A percentile compares a stretch with the other conserved stretches of the same genome.
These are phyloP conservation scores for Lolium multiflorum DNA, from an alignment of 176 grass and related monocot species.

Conservation along the genomic window DNA sequence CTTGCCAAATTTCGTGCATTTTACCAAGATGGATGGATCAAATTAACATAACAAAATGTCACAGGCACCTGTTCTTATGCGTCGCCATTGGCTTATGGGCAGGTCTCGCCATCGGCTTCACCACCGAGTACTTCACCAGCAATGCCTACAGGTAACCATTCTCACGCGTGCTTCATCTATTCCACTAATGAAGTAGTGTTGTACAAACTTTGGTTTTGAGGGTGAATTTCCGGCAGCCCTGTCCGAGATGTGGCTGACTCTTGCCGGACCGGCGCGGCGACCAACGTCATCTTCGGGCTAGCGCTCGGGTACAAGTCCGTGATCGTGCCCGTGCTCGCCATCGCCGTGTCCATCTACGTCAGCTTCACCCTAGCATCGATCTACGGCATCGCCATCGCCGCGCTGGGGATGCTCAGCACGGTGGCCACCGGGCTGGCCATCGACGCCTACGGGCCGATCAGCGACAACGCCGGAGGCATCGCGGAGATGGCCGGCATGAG, in stretches of 20 bases:
- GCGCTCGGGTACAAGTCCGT: constrained; percentile 83
- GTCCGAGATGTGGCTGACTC: constrained; percentile 67
- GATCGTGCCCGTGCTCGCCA: constrained; percentile 69
- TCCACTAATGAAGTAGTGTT: not conserved
- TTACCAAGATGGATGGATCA: not conserved
- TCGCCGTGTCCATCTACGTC: constrained; percentile 61
- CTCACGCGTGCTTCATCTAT: not conserved
- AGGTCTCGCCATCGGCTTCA: constrained; percentile 72
- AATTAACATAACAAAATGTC: not conserved
- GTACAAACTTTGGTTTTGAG: too few species aligned
- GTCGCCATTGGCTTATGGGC: constrained; percentile 63
- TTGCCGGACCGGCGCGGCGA: constrained; percentile 83
- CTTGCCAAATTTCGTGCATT: not conserved
- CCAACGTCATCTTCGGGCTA: constrained; percentile 86
- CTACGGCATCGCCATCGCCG: constrained; percentile 76
- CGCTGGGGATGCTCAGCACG: constrained; percentile 90
- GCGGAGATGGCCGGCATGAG: constrained; percentile 85
- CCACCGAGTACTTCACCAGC: constrained; percentile 82
- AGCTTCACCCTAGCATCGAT: constrained; percentile 69
- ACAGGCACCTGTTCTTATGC: constrained; percentile 81
- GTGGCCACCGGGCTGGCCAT: constrained; percentile 70
- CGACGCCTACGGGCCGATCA: constrained; percentile 82
- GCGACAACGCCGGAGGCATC: constrained; percentile 89
- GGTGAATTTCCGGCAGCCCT: constrained; percentile 38
- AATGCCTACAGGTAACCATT: constrained; percentile 55